phyloP scores from a whole-genome alignment of 768 basidiomycete species.

The Gymnopilus junonius region DNA sequence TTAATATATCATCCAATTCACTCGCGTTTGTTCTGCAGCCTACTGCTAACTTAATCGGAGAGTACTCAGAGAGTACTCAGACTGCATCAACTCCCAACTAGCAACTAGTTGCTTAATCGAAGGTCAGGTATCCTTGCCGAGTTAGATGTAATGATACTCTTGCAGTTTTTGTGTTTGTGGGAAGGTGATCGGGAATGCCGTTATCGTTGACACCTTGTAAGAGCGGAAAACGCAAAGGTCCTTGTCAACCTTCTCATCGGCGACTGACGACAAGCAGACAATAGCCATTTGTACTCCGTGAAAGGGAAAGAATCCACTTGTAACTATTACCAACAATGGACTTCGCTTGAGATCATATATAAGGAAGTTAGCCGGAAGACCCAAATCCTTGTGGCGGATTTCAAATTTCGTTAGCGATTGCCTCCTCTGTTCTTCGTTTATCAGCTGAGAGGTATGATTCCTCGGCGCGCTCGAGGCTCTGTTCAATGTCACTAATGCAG shows the following conservation, averaged over 20 bases:
- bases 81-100: too few species aligned
- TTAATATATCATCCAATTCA: too few species aligned
- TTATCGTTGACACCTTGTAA: background rate
- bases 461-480: background rate
- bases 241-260: background rate
- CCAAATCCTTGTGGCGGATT: slow-evolving; percentile 4
- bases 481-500: background rate
- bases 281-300: background rate
- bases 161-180: background rate
- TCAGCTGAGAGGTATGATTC: background rate
- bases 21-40: too few species aligned
- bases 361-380: background rate
- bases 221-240: background rate
- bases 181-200: slow-evolving; percentile 1
- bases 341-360: slow-evolving; percentile 11
- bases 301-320: background rate
- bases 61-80: too few species aligned
- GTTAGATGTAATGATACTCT: too few species aligned
- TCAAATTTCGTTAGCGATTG: background rate
- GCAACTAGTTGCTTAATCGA: too few species aligned
- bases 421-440: background rate
- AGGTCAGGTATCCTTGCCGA: too few species aligned
- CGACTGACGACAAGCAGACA: slow-evolving; percentile 1
- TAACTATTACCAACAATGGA: slow-evolving; percentile 13
- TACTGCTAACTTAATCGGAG: too few species aligned